Evolutionary conservation across 2,329 filamentous ascomycete species (phyloP).

Genomic region (Aspergillus fijiensis): DNA sequence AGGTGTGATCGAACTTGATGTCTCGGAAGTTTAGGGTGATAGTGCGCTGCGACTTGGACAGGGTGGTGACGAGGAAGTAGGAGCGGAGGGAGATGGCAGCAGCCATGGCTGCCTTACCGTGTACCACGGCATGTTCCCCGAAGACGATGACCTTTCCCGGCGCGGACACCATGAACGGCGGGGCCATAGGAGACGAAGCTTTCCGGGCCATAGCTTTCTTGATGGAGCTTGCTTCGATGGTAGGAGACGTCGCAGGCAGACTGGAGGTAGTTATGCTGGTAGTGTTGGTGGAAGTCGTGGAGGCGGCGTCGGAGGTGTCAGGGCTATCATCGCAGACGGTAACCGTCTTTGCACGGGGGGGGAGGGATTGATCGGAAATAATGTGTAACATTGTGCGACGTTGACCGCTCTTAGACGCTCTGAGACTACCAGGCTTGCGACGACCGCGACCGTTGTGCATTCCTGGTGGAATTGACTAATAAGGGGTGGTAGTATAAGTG

Average conservation of each 20-base stretch:
- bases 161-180: constrained; percentile 95
- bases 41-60: constrained; percentile 87
- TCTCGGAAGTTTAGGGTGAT: constrained; percentile 89
- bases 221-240: constrained; percentile 3
- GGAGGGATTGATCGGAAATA: constrained; percentile 21
- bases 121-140: constrained; percentile 96
- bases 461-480: constrained; percentile 3
- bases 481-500: constrained; percentile 18
- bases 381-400: constrained; percentile 33
- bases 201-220: constrained; percentile 35
- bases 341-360: constrained; percentile 20
- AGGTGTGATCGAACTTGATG: constrained; percentile 83
- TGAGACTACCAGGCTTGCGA: constrained; percentile 35
- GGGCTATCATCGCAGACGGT: constrained; percentile 25
- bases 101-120: constrained; percentile 94
- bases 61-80: constrained; percentile 90
- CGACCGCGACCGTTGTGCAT: constrained; percentile 24
- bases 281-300: constrained; percentile 31
- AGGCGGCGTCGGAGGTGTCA: constrained; percentile 31
- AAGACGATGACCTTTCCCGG: constrained; percentile 98
- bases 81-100: constrained; percentile 93
- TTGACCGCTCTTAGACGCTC: constrained; percentile 22
- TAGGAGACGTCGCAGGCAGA: constrained; percentile 14
- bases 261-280: constrained; percentile 17
- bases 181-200: constrained; percentile 64